These are phyloP conservation scores for Leersia perrieri DNA, from an alignment of 176 grass and related monocot genomes.

Conservation along the genomic window DNA sequence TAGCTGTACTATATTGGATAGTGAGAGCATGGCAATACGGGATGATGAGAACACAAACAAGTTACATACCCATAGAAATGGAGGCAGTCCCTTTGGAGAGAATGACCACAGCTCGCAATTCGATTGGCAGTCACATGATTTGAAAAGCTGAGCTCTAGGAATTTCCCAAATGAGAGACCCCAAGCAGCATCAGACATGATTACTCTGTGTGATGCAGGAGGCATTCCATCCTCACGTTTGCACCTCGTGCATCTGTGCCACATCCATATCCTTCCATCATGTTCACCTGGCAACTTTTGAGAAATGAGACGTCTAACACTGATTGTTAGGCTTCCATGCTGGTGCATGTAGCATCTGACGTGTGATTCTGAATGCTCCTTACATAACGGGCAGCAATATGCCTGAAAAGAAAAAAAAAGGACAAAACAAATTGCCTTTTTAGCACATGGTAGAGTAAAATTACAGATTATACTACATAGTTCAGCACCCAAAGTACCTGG, in stretches of 20 bases:
- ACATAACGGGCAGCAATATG: slow-evolving; percentile 62
- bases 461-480: neutral
- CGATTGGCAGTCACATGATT: slow-evolving; percentile 84
- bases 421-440: neutral
- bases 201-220: slow-evolving; percentile 68
- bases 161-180: slow-evolving; percentile 96
- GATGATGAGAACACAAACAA: slow-evolving; percentile 4
- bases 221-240: slow-evolving; percentile 70
- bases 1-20: neutral
- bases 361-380: slow-evolving; percentile 83
- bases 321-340: slow-evolving; percentile 76
- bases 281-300: slow-evolving; percentile 64
- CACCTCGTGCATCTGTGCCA: slow-evolving; percentile 92
- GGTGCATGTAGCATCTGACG: slow-evolving; percentile 78
- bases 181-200: slow-evolving; percentile 88
- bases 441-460: neutral
- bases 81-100: slow-evolving; percentile 83
- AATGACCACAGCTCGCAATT: slow-evolving; percentile 81
- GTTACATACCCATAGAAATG: slow-evolving; percentile 80
- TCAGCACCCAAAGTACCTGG: slow-evolving; percentile 49
- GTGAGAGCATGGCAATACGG: neutral
- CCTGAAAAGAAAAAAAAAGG: slow-evolving; percentile 44
- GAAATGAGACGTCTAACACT: slow-evolving; percentile 59
- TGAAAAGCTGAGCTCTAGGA: slow-evolving; percentile 94
- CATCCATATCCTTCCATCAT: slow-evolving; percentile 96